phyloP scores from a whole-genome alignment of 2,329 filamentous ascomycete genomes.

The Ascosphaera apis region DNA sequence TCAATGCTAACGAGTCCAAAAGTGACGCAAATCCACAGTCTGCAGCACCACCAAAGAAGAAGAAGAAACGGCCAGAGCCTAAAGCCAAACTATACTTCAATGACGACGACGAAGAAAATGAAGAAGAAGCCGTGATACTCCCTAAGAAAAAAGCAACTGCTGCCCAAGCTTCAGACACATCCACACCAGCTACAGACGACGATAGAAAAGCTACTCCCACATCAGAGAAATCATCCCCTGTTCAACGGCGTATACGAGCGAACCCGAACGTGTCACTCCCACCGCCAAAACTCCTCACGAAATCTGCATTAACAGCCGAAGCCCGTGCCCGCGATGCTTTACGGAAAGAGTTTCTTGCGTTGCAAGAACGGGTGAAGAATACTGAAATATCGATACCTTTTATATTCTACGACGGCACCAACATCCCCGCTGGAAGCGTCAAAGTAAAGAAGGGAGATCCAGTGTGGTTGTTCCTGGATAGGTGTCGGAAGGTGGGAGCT shows the following conservation, averaged over 20 bases:
- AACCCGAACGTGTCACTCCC: constrained; percentile 19
- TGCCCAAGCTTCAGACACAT: too few relatives aligned
- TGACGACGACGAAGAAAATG: constrained; percentile 40
- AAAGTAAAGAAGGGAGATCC: constrained; percentile 83
- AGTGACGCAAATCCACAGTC: constrained; percentile 28
- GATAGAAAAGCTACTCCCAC: too few relatives aligned
- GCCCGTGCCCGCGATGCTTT: constrained; percentile 52
- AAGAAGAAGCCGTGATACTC: too few relatives aligned
- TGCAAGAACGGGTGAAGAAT: constrained; percentile 70
- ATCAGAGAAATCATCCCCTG: too few relatives aligned
- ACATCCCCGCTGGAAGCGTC: constrained; percentile 62
- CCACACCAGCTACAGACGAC: too few relatives aligned
- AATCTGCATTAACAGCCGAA: constrained; percentile 52
- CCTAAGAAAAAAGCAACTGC: too few relatives aligned
- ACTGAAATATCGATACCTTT: constrained; percentile 84
- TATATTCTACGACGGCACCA: constrained; percentile 89
- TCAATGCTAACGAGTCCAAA: constrained; percentile 31
- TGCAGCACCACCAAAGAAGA: constrained; percentile 24
- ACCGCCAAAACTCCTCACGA: constrained; percentile 55
- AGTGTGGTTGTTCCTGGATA: constrained; percentile 81
- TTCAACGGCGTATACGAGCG: constrained; percentile 15
- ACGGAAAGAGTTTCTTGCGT: constrained; percentile 54
- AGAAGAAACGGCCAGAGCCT: constrained; percentile 35
- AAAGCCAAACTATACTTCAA: constrained; percentile 39
- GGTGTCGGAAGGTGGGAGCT: constrained; percentile 73